phyloP scores from a whole-genome alignment of 2,329 filamentous ascomycete genomes.

The Mariannaea elegans region DNA sequence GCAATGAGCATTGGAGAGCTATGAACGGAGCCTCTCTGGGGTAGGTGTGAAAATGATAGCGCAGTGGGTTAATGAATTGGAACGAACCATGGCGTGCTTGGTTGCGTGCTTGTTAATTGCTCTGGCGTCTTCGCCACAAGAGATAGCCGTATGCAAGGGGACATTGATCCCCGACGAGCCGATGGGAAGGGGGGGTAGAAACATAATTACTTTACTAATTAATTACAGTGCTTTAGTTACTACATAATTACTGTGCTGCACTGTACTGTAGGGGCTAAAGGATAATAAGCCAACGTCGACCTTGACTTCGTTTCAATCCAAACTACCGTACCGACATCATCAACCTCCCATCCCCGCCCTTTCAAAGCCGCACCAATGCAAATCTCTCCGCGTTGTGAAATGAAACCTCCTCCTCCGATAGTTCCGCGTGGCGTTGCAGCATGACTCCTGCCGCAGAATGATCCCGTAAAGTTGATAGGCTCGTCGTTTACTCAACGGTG shows the following conservation, averaged over 20 bases:
- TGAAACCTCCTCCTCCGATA: not conserved
- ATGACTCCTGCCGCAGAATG: not conserved
- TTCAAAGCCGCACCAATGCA: slow-evolving; percentile 22
- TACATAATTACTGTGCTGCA: too few relatives aligned
- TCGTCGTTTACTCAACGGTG: not conserved
- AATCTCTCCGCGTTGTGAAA: not conserved
- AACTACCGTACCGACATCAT: not conserved
- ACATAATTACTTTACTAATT: too few relatives aligned
- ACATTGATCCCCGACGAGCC: slow-evolving; percentile 8
- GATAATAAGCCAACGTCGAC: too few relatives aligned
- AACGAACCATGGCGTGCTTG: slow-evolving; percentile 4
- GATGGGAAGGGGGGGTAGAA: too few relatives aligned
- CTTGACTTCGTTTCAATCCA: not conserved
- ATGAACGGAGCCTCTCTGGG: too few relatives aligned
- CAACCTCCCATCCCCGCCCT: not conserved
- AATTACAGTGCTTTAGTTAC: too few relatives aligned
- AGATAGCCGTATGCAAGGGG: not conserved
- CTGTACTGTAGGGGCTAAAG: too few relatives aligned
- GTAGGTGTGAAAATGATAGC: too few relatives aligned
- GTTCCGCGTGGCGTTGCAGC: not conserved
- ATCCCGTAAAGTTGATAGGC: slow-evolving; percentile 13
- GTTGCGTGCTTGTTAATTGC: slow-evolving; percentile 8
- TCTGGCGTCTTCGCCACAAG: not conserved
- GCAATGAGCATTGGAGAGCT: too few relatives aligned
- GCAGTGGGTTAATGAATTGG: too few relatives aligned